Evolutionary conservation across 495 filamentous ascomycete genomes (phyloP).

Genomic region (Cercophora samala): DNA sequence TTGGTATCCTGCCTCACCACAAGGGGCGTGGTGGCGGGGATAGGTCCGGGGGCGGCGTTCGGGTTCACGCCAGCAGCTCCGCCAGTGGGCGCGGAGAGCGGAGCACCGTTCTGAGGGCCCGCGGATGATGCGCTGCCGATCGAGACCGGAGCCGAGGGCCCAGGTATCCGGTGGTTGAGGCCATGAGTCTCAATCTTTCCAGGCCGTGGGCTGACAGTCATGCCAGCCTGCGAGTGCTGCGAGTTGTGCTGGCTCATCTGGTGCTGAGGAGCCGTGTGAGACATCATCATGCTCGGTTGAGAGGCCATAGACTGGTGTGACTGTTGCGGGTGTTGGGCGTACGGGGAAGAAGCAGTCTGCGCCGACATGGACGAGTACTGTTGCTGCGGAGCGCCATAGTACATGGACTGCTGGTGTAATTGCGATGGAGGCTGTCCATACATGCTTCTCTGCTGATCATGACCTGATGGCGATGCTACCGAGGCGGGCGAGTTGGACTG

Average conservation of each 20-base stretch:
- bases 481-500: slow-evolving; percentile 97
- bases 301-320: slow-evolving; percentile 61
- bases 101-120: slow-evolving; percentile 48
- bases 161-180: slow-evolving; percentile 54
- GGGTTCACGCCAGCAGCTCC: slow-evolving; percentile 61
- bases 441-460: slow-evolving; percentile 83
- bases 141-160: slow-evolving; percentile 53
- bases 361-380: slow-evolving; percentile 66
- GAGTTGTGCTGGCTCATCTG: slow-evolving; percentile 46
- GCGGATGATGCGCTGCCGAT: slow-evolving; percentile 42
- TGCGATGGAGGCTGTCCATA: slow-evolving; percentile 79
- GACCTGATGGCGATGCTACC: slow-evolving; percentile 81
- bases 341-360: slow-evolving; percentile 67
- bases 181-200: slow-evolving; percentile 58
- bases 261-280: slow-evolving; percentile 52
- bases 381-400: slow-evolving; percentile 57
- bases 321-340: slow-evolving; percentile 68
- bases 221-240: slow-evolving; percentile 48
- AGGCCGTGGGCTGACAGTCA: slow-evolving; percentile 61
- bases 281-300: slow-evolving; percentile 56
- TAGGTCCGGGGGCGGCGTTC: slow-evolving; percentile 93
- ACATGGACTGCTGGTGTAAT: slow-evolving; percentile 68
- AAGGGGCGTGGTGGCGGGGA: slow-evolving; percentile 93
- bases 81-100: slow-evolving; percentile 47
- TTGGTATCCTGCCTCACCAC: slow-evolving; percentile 95